A percentile compares a stretch with the other conserved stretches of the same genome.
phyloP scores from a whole-genome alignment of 176 grass and related monocot genomes.

The Musa beccarii region DNA sequence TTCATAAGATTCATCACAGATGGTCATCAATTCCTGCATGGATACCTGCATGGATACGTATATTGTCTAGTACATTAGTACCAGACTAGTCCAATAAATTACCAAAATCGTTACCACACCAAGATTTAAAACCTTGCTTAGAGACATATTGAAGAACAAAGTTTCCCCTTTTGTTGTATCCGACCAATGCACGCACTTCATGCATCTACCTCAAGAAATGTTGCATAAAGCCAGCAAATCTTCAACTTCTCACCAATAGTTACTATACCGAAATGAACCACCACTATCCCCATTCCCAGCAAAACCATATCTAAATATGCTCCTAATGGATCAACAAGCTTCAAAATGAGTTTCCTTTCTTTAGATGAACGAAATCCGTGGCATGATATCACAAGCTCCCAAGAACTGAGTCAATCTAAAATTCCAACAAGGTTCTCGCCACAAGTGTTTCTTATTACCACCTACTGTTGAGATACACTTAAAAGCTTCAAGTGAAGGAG shows the following conservation, averaged over 20 bases:
- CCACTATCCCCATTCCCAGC: conserved; percentile 79
- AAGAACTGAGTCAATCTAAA: conserved; percentile 62
- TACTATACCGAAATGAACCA: conserved; percentile 68
- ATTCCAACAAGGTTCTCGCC: conserved; percentile 57
- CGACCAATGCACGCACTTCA: conserved; percentile 41
- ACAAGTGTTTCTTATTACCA: conserved; percentile 49
- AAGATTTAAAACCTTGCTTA: conserved; percentile 1
- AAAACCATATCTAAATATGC: conserved; percentile 61
- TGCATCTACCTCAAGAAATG: conserved; percentile 41
- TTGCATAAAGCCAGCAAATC: conserved; percentile 40
- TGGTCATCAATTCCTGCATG: conserved; percentile 42
- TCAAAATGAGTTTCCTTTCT: conserved; percentile 52
- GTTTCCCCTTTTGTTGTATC: conserved; percentile 58
- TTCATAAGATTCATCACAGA: conserved; percentile 55
- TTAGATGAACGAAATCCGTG: conserved; percentile 89
- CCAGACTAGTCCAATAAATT: too few relatives aligned
- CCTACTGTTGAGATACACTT: conserved; percentile 39
- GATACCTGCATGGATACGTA: conserved; percentile 8
- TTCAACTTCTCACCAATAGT: conserved; percentile 69
- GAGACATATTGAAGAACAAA: conserved; percentile 69
- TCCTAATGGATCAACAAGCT: conserved; percentile 43
- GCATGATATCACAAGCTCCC: conserved; percentile 61
- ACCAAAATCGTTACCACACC: too few relatives aligned
- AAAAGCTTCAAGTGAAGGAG: not conserved
- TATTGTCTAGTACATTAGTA: too few relatives aligned